Base-by-base conservation (phyloP, 441 rosid species). In the Iberis amara region DNA sequence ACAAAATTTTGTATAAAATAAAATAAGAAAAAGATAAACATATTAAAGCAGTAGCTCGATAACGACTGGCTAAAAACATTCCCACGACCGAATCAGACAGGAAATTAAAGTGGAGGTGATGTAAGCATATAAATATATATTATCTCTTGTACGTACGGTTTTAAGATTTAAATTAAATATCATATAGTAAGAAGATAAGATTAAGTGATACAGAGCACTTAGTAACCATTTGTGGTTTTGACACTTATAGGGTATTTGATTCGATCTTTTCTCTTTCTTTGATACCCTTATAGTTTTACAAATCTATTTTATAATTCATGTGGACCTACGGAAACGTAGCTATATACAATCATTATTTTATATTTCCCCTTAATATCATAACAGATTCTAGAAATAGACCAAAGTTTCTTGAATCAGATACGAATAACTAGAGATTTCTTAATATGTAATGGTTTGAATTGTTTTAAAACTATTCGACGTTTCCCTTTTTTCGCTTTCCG, bases 241-340 rank as follows among this genome's bases (percentile, higher is more conserved):
- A 49, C 63, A 64, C 59, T 57, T 43, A 50, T 1, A 57, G 7
- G 13, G 47, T 23, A 64, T 57, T 57, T 64, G 69, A 64, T 64
- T 64, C 63, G 63, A 28, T 44, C 48, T 63, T 54, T 27, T 26
- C 12, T 48, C 32, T 28, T 4, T 42, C 52, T 45, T 52, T 11
- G 4, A 28, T 15, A 9, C 66, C 54, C 28, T 39, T 58, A 39
- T 31, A n/a, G n/a, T n/a, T n/a, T n/a, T n/a, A n/a, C n/a, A n/a
- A n/a, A n/a, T n/a, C n/a, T n/a, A n/a, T n/a, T n/a, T n/a, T n/a
- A n/a, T n/a, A 13, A 14, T 45, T 44, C 43, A 28, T 53, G 60
- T 62, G 59, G 66, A 52, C 66, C 59, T 6, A 6, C 27, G 13
- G 12, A 9, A 12, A 43, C 27, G 4, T 24, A 24, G 27, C 27